Conservation (phyloP, 1,284 basidiomycete genomes). For the Somion occarium region DNA sequence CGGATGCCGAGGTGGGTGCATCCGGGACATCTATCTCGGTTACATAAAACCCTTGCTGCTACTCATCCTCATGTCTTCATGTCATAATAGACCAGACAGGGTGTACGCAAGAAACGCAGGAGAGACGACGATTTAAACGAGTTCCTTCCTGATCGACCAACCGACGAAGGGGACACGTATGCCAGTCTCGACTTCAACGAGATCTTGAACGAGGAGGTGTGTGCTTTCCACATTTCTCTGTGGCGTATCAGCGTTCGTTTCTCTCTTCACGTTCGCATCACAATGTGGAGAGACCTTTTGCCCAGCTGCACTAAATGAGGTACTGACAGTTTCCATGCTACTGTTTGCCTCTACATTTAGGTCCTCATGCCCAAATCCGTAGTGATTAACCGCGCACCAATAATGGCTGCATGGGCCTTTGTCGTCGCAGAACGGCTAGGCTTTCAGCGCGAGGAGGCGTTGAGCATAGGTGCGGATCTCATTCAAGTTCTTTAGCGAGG, state of each 20-base stretch:
- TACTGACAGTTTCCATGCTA: not conserved
- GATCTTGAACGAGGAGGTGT: constrained; percentile 62
- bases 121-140: constrained; percentile 49
- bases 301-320: not conserved
- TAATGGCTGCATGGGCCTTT: constrained; percentile 92
- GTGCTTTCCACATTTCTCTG: constrained; percentile 11
- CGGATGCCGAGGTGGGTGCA: not conserved
- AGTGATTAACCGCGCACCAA: constrained; percentile 86
- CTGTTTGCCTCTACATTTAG: constrained; percentile 32
- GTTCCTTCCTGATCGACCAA: constrained; percentile 48
- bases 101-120: constrained; percentile 32
- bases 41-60: constrained; percentile 4
- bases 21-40: constrained; percentile 6
- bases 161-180: constrained; percentile 43
- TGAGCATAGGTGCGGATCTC: constrained; percentile 73
- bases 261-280: not conserved
- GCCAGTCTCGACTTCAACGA: constrained; percentile 70
- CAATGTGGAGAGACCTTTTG: not conserved
- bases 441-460: constrained; percentile 82
- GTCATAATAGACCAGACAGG: constrained; percentile 4
- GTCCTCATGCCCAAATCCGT: constrained; percentile 54
- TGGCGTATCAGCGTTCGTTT: not conserved
- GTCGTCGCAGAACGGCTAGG: constrained; percentile 82
- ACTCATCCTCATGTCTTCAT: not conserved
- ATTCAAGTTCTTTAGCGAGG: not conserved